Conservation (phyloP, 2,329 filamentous ascomycete species). For the Sporothrix brunneoviolacea region DNA sequence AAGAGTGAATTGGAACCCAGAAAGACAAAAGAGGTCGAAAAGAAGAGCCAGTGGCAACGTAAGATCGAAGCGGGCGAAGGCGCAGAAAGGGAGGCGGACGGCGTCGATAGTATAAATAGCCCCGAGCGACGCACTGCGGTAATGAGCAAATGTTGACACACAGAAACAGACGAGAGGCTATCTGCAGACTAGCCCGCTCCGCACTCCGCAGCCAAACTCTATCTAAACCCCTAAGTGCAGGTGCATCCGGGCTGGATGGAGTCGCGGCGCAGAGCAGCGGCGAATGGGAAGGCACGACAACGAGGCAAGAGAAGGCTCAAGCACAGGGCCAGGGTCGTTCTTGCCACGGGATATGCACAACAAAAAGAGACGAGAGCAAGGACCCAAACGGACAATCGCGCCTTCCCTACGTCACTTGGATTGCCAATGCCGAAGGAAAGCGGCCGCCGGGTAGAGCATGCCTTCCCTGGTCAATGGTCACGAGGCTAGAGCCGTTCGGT, state of each 20-base stretch:
- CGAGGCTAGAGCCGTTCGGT: background rate
- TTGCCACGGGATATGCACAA: too few relatives aligned
- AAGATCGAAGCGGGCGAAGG: too few relatives aligned
- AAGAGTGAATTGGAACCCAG: too few relatives aligned
- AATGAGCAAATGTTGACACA: slow-evolving; percentile 11
- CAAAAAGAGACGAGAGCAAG: too few relatives aligned
- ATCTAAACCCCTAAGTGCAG: slow-evolving; percentile 54
- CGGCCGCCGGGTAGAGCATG: slow-evolving; percentile 15
- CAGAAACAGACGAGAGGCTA: slow-evolving; percentile 7
- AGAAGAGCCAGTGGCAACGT: too few relatives aligned
- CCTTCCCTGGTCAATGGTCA: too few relatives aligned
- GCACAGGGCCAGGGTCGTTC: too few relatives aligned
- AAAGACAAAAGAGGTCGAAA: too few relatives aligned
- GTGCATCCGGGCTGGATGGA: slow-evolving; percentile 33
- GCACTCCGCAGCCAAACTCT: slow-evolving; percentile 6
- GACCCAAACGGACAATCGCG: too few relatives aligned
- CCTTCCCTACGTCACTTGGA: slow-evolving; percentile 8
- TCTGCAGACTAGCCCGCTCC: slow-evolving; percentile 4
- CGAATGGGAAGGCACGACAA: background rate
- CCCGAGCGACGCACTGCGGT: too few relatives aligned
- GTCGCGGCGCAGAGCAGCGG: background rate
- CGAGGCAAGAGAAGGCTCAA: background rate
- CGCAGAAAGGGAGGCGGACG: background rate
- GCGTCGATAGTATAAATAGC: slow-evolving; percentile 4
- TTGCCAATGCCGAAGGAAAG: slow-evolving; percentile 23